phyloP scores from a whole-genome alignment of 768 basidiomycete species.

The Trametes cubensis region DNA sequence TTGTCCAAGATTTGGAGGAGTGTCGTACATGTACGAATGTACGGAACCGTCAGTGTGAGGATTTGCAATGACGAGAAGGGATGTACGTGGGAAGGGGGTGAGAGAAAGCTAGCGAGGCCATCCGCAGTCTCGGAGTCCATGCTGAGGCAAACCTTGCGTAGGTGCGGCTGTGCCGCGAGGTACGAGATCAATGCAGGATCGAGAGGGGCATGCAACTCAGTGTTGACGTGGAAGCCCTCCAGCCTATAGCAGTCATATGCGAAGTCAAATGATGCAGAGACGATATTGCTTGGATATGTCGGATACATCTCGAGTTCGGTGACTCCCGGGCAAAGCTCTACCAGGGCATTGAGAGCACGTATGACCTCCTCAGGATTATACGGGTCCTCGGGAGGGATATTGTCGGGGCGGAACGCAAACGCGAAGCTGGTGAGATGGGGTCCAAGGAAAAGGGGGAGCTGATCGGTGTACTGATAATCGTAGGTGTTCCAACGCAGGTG shows the following conservation, averaged over 20 bases:
- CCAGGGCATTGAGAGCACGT: not conserved
- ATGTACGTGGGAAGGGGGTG: not conserved
- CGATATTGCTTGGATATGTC: not conserved
- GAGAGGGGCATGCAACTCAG: not conserved
- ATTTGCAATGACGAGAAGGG: conserved; percentile 1
- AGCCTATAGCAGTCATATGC: not conserved
- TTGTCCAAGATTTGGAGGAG: not conserved
- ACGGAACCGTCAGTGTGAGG: not conserved
- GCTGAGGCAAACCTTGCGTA: conserved; percentile 2
- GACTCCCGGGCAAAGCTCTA: not conserved
- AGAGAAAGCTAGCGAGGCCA: not conserved
- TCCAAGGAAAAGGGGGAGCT: not conserved
- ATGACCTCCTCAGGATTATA: not conserved
- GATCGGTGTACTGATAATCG: not conserved
- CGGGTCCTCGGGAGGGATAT: not conserved
- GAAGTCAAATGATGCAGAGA: not conserved
- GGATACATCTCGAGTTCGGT: not conserved
- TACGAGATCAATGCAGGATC: not conserved
- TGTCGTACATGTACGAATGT: not conserved
- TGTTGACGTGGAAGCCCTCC: not conserved
- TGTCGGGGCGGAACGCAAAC: not conserved
- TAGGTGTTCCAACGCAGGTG: not conserved
- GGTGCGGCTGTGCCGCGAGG: not conserved
- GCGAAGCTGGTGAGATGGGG: not conserved
- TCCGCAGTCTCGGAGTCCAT: not conserved